Evolutionary conservation across 1,284 basidiomycete species (phyloP).

Genomic region (Inonotus hispidus): DNA sequence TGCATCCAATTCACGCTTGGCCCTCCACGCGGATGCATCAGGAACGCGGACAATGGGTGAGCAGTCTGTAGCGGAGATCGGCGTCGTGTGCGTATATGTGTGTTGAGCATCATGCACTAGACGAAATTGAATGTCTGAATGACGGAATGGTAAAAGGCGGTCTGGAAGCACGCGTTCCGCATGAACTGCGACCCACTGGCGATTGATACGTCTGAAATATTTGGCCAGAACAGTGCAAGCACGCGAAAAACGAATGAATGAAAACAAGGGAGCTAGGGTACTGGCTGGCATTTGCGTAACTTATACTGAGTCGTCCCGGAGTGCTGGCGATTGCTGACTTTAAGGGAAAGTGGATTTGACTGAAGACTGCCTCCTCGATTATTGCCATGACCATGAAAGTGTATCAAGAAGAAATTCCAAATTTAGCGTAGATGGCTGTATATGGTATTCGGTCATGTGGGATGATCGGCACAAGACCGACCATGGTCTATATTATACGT

Average conservation of each 20-base stretch:
- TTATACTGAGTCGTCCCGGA: conserved; percentile 17
- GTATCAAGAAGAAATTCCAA: no score
- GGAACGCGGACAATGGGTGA: conserved; percentile 20
- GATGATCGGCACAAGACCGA: no score
- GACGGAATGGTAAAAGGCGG: not conserved
- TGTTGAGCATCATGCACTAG: conserved; percentile 11
- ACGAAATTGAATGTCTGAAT: not conserved
- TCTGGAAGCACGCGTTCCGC: conserved; percentile 7
- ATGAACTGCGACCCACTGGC: conserved; percentile 18
- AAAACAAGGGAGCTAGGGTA: not conserved
- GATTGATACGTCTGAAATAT: not conserved
- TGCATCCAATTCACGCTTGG: conserved; percentile 25
- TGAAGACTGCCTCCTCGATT: no score
- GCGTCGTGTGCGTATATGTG: conserved; percentile 14
- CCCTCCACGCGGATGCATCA: conserved; percentile 16
- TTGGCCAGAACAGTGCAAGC: not conserved
- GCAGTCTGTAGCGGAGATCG: conserved; percentile 14
- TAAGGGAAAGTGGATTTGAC: no score
- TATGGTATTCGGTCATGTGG: no score
- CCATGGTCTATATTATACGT: no score
- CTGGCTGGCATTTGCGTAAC: not conserved
- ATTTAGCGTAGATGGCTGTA: no score
- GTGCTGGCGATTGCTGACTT: conserved; percentile 16
- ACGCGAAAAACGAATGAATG: not conserved
- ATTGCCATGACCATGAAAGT: no score